These are phyloP conservation scores for Phytophthora crassamura DNA, from an alignment of 352 stramenopile species.

Conservation along the genomic window DNA sequence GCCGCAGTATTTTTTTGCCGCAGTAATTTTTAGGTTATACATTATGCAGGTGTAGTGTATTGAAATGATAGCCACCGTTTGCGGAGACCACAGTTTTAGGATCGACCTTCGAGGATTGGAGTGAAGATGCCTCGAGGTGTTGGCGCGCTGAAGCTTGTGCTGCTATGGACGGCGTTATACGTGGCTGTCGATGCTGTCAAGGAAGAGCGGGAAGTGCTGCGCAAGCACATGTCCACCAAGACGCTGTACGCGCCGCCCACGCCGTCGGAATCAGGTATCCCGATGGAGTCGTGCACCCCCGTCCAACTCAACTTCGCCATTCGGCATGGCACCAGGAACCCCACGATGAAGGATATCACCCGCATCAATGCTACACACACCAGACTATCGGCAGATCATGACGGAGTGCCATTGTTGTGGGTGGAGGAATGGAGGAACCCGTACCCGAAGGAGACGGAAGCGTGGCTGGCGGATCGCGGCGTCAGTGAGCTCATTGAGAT, in stretches of 20 bases:
- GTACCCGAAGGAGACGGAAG: constrained; percentile 48
- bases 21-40: not conserved
- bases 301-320: constrained; percentile 83
- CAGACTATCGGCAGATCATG: constrained; percentile 39
- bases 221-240: constrained; percentile 82
- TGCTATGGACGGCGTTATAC: constrained; percentile 19
- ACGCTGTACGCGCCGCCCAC: constrained; percentile 58
- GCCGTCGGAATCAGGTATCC: constrained; percentile 11
- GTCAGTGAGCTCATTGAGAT: constrained; percentile 68
- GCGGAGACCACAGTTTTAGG: not conserved
- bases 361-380: constrained; percentile 53
- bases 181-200: constrained; percentile 3
- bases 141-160: constrained; percentile 9
- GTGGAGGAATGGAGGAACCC: constrained; percentile 57
- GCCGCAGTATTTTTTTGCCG: not conserved
- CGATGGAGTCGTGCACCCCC: constrained; percentile 40
- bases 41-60: not conserved
- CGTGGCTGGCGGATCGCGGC: constrained; percentile 64
- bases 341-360: constrained; percentile 81
- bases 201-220: constrained; percentile 41
- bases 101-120: constrained; percentile 3
- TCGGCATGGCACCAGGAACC: constrained; percentile 80
- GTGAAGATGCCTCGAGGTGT: constrained; percentile 12
- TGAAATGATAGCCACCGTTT: constrained; percentile 17
- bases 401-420: constrained; percentile 28